A percentile compares a stretch with the other conserved stretches of the same genome.
These are phyloP conservation scores for Dujonia santamariae DNA, from an alignment of 1,139 yeast species.

Conservation along the genomic window DNA sequence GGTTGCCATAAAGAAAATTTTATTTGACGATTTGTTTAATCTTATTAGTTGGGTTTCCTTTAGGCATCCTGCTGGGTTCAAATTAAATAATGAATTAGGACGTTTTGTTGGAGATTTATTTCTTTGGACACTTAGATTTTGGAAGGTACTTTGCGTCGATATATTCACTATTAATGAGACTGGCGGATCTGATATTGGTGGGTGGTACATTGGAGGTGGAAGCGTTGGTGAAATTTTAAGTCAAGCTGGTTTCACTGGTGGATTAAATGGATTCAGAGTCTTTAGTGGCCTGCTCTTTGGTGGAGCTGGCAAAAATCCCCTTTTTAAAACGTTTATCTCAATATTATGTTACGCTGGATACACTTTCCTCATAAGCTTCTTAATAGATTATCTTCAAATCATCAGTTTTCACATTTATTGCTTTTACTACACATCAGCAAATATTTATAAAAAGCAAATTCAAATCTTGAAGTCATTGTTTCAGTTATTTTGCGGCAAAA, in stretches of 20 bases:
- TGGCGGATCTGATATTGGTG: neutral
- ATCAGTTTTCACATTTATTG: constrained; percentile 71
- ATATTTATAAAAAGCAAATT: constrained; percentile 74
- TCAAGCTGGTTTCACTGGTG: neutral
- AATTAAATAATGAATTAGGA: constrained; percentile 84
- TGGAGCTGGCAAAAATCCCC: constrained; percentile 2
- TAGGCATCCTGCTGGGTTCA: constrained; percentile 88
- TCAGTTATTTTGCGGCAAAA: constrained; percentile 86
- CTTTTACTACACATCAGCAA: constrained; percentile 76
- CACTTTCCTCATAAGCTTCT: constrained; percentile 64
- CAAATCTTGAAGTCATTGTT: constrained; percentile 69
- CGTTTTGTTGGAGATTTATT: constrained; percentile 82
- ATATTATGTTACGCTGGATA: constrained; percentile 45
- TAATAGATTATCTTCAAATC: constrained; percentile 62
- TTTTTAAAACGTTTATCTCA: constrained; percentile 14
- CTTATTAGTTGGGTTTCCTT: constrained; percentile 75
- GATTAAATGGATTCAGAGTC: neutral
- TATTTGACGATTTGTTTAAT: constrained; percentile 34
- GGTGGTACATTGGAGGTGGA: constrained; percentile 4
- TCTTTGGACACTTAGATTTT: constrained; percentile 77
- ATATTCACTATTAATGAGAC: constrained; percentile 5
- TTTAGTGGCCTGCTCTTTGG: constrained; percentile 1
- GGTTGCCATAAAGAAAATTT: constrained; percentile 28
- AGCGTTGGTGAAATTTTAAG: neutral
- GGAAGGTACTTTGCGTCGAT: constrained; percentile 37